Evolutionary conservation across 73 alveolate genomes (phyloP).

Genomic region (Stentor roeselii): DNA sequence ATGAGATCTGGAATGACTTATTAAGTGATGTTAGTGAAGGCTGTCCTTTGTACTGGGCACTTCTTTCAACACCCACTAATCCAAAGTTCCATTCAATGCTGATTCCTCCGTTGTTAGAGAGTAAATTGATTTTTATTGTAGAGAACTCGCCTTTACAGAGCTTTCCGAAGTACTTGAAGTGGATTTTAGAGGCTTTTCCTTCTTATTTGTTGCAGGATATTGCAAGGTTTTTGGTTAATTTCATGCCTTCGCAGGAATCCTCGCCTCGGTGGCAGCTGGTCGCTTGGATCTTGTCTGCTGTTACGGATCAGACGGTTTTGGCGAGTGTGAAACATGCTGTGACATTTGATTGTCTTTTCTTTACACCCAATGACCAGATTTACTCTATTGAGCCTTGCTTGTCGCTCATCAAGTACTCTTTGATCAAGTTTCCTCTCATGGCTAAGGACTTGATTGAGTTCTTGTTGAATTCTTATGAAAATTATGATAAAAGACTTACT

Average conservation of each 20-base stretch:
- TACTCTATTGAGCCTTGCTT: neutral
- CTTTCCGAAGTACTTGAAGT: neutral
- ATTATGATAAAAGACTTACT: constrained; percentile 15
- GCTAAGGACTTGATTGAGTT: constrained; percentile 13
- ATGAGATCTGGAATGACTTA: constrained; percentile 14
- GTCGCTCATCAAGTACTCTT: neutral
- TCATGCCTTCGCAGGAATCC: neutral
- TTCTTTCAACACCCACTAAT: neutral
- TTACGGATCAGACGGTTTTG: neutral
- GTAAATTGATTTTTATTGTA: neutral
- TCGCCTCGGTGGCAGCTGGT: constrained; percentile 9
- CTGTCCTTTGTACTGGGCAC: neutral
- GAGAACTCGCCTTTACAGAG: neutral
- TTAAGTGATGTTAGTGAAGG: neutral
- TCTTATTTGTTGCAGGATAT: neutral
- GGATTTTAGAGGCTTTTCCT: neutral
- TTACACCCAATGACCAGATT: neutral
- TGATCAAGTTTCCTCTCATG: neutral
- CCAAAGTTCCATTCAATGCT: constrained; percentile 12
- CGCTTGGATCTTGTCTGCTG: constrained; percentile 14
- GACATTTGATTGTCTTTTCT: neutral
- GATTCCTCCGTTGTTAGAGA: neutral
- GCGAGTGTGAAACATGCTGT: constrained; percentile 17
- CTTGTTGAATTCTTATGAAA: neutral
- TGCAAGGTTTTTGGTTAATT: neutral